Base-by-base conservation (phyloP, 164 flowering plant species). In the Vitis amurensis region DNA sequence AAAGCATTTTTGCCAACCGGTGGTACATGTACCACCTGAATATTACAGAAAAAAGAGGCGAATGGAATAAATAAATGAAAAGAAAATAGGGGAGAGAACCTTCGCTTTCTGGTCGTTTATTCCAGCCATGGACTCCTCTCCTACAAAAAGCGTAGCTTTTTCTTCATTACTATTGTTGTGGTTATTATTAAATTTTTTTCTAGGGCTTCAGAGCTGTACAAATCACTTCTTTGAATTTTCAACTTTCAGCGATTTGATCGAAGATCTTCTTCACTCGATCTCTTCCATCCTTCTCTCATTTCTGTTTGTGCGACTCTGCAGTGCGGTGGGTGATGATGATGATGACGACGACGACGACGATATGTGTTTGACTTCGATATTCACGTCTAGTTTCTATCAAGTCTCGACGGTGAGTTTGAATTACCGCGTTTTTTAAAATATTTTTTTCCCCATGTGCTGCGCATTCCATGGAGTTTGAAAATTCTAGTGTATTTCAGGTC, bases 91-190 rank as follows among this genome's bases (percentile, higher is more conserved):
- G 10, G 52, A 64, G 56, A 12, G 68, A 51, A 66, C 60, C 61
- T 66, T 66, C 69, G 51, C 51, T 51, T 65, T 66, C 69, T 15
- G 55, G 29, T 64, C 13, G 61, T 27, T 23, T 59, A 27, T 13
- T 37, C 64, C 47, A 61, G 66, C 67, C 31, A 64, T 64, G 67
- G 67, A 64, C 56, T 11, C 56, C 8, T 37, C 49, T 50, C 15
- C 59, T 60, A 53, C 73, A 47, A 56, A 64, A 71, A 66, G 51
- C 56, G 15, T 63, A 62, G 63, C 63, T 74, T 65, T 74, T 74
- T 48, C 49, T 64, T 50, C 16, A 67, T 61, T 23, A 62, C 16
- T 48, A 37, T 56, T 31, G 11, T 13, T 51, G 62, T 63, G 52
- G 51, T 63, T 23, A 53, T 52, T 19, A 17, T 60, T 61, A 67